phyloP scores from a whole-genome alignment of 805 yeast genomes.

The Teunomyces kruisii region DNA sequence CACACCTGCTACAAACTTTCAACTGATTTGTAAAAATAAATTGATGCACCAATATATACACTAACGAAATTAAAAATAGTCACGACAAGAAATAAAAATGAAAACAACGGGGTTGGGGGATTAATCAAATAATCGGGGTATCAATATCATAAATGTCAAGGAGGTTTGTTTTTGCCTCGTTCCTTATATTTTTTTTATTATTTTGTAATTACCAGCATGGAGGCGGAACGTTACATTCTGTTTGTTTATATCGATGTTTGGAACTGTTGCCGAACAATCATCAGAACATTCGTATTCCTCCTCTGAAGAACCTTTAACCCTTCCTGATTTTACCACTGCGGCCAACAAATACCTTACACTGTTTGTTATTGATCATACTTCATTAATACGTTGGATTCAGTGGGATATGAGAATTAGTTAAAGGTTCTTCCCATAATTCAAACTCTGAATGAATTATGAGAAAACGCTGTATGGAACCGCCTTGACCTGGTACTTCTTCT shows the following conservation, averaged over 20 bases:
- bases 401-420: constrained; percentile 1
- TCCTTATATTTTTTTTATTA: background rate
- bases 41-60: background rate
- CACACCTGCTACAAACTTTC: no score
- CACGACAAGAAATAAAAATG: background rate
- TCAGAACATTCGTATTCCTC: background rate
- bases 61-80: background rate
- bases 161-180: background rate
- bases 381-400: background rate
- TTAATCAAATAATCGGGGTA: background rate
- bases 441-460: constrained; percentile 5
- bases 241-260: background rate
- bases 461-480: constrained; percentile 21
- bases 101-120: background rate
- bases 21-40: no score
- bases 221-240: background rate
- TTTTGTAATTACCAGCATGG: background rate
- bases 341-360: constrained; percentile 1
- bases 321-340: background rate
- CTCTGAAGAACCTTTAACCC: constrained; percentile 1
- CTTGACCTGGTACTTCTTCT: constrained; percentile 27
- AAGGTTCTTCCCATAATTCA: constrained; percentile 3
- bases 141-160: background rate
- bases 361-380: background rate
- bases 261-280: background rate